Evolutionary conservation across 2,329 filamentous ascomycete genomes (phyloP).

Genomic region (Pestalotiopsis sp.): DNA sequence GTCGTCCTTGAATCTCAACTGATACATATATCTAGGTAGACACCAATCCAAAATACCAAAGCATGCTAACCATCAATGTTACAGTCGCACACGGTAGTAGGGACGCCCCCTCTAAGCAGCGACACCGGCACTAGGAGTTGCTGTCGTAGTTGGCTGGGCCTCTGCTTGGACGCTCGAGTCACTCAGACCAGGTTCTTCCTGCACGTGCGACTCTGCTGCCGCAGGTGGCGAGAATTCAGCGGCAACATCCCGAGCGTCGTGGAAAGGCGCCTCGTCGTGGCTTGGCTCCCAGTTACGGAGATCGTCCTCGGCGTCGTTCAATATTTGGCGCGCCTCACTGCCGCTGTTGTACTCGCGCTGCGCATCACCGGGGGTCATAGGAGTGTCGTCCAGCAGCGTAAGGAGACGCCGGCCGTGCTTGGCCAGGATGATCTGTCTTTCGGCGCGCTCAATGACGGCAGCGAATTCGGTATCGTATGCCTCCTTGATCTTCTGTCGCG

Average conservation of each 20-base stretch:
- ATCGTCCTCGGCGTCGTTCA: constrained; percentile 91
- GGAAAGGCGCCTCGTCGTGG: constrained; percentile 30
- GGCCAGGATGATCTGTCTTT: constrained; percentile 95
- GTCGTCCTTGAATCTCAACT: background rate
- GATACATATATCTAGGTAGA: background rate
- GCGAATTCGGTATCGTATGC: constrained; percentile 87
- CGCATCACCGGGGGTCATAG: constrained; percentile 83
- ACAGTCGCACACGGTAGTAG: background rate
- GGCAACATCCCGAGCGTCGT: background rate
- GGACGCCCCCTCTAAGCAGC: background rate
- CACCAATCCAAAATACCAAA: background rate
- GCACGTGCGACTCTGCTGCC: background rate
- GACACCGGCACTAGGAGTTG: background rate
- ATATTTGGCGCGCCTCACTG: constrained; percentile 75
- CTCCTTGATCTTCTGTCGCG: constrained; percentile 93
- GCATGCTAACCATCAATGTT: background rate
- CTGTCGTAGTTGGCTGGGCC: background rate
- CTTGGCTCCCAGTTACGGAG: constrained; percentile 72
- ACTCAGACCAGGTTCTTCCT: background rate
- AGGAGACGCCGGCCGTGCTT: constrained; percentile 86
- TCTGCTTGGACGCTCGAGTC: background rate
- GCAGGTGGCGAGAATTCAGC: background rate
- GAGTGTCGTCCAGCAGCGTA: constrained; percentile 83
- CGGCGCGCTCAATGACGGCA: constrained; percentile 90
- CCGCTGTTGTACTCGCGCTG: constrained; percentile 68